phyloP scores from a whole-genome alignment of 352 stramenopile species.

The Phytophthora colocasiae region DNA sequence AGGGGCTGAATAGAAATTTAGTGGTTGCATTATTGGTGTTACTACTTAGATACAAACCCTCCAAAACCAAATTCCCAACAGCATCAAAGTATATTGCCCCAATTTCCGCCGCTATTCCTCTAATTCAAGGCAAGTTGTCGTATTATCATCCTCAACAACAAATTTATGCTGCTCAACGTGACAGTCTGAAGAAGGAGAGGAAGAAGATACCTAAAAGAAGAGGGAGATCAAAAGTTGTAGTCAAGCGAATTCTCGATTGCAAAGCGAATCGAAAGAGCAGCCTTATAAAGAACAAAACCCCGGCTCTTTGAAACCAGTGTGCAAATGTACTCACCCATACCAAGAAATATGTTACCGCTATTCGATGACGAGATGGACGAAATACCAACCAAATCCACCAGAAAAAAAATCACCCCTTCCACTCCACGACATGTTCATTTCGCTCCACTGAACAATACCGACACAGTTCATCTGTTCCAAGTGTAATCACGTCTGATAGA shows the following conservation, averaged over 20 bases:
- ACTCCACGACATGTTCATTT: background rate
- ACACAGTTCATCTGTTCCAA: background rate
- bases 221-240: conserved; percentile 6
- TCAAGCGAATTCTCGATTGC: background rate
- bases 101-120: too few relatives aligned
- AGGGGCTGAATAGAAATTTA: too few relatives aligned
- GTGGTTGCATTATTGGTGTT: too few relatives aligned
- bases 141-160: conserved; percentile 50
- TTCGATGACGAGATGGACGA: conserved; percentile 26
- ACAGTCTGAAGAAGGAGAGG: conserved; percentile 2
- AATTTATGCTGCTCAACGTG: conserved; percentile 12
- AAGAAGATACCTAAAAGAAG: conserved; percentile 10
- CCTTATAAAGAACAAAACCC: background rate
- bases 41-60: too few relatives aligned
- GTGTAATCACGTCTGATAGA: background rate
- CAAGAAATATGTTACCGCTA: conserved; percentile 24
- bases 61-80: too few relatives aligned
- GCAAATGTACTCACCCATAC: background rate
- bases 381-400: background rate
- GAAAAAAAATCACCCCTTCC: background rate
- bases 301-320: background rate
- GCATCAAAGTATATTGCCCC: too few relatives aligned
- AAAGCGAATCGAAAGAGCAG: background rate
- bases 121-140: conserved; percentile 44
- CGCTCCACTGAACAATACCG: too few relatives aligned